Percentiles rank a stretch among this genome's conserved stretches.
phyloP scores from a whole-genome alignment of 2,329 filamentous ascomycete species.

The Venturia effusa region DNA sequence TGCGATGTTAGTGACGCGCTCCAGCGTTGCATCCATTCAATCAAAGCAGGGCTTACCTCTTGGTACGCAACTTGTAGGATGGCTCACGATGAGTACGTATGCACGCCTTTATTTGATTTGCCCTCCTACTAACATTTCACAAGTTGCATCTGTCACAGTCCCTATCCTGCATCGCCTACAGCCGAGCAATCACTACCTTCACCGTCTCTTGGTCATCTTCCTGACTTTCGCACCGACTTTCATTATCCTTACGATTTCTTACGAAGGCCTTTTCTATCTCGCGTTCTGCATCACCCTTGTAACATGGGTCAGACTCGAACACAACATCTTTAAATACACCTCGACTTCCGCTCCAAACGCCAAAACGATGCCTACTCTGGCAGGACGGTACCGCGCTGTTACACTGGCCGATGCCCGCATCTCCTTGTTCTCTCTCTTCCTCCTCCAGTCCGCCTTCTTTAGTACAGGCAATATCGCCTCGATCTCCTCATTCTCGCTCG shows the following conservation, averaged over 20 bases:
- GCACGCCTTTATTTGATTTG: slow-evolving; percentile 14
- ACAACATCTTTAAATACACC: slow-evolving; percentile 52
- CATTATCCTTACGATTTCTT: slow-evolving; percentile 92
- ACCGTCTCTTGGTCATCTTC: slow-evolving; percentile 80
- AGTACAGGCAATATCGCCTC: slow-evolving; percentile 94
- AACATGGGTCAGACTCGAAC: slow-evolving; percentile 86
- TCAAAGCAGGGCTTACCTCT: slow-evolving; percentile 73
- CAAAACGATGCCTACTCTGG: slow-evolving; percentile 28
- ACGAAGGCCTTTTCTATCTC: slow-evolving; percentile 93
- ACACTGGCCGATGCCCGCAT: slow-evolving; percentile 76
- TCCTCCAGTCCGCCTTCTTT: slow-evolving; percentile 94
- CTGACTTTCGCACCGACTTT: slow-evolving; percentile 87
- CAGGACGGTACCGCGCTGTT: slow-evolving; percentile 51
- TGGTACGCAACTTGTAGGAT: slow-evolving; percentile 81
- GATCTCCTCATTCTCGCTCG: slow-evolving; percentile 83
- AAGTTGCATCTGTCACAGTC: slow-evolving; percentile 63
- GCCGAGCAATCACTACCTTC: slow-evolving; percentile 79
- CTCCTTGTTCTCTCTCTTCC: slow-evolving; percentile 86
- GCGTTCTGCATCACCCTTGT: slow-evolving; percentile 74
- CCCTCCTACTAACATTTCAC: slow-evolving; percentile 13
- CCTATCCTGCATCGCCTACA: slow-evolving; percentile 73
- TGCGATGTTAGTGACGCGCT: slow-evolving; percentile 76
- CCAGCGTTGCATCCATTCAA: slow-evolving; percentile 75
- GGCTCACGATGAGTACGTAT: slow-evolving; percentile 59
- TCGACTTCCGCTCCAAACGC: slow-evolving; percentile 19